A percentile compares a stretch with the other conserved stretches of the same genome.
phyloP scores from a whole-genome alignment of 2,329 filamentous ascomycete species.

The Ophidiomyces ophidiicola region DNA sequence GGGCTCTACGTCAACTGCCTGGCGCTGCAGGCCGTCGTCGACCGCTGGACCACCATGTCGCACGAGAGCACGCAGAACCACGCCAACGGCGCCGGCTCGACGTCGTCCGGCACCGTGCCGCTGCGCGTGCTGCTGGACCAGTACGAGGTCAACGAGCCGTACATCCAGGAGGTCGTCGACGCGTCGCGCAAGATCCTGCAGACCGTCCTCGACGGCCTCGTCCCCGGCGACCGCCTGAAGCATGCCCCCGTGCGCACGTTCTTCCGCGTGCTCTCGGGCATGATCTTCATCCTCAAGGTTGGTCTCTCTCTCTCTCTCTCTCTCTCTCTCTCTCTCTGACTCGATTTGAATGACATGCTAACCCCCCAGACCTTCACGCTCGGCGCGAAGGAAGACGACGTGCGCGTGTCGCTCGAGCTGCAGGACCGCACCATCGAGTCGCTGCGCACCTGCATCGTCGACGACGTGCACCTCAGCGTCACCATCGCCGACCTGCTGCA shows the following conservation, averaged over 20 bases:
- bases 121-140: constrained; percentile 33
- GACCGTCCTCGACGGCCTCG: constrained; percentile 47
- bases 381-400: constrained; percentile 50
- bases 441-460: constrained; percentile 49
- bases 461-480: constrained; percentile 53
- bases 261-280: constrained; percentile 52
- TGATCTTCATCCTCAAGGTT: constrained; percentile 53
- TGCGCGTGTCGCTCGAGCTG: constrained; percentile 46
- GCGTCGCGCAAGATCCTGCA: constrained; percentile 49
- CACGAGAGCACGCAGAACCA: constrained; percentile 16
- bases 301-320: constrained; percentile 6
- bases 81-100: constrained; percentile 8
- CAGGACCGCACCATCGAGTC: constrained; percentile 48
- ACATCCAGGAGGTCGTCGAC: constrained; percentile 51
- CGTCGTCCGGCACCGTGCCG: constrained; percentile 23
- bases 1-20: constrained; percentile 81
- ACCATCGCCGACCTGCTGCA: constrained; percentile 51
- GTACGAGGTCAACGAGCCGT: constrained; percentile 48
- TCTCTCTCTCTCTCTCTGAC: not conserved
- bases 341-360: too few relatives aligned
- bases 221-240: constrained; percentile 46
- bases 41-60: constrained; percentile 67
- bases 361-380: constrained; percentile 45
- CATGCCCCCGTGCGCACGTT: constrained; percentile 53
- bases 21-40: constrained; percentile 85